Evolutionary conservation across 225 moss, liverwort and hornwort genomes (phyloP).

Genomic region (Pleurozium schreberi): DNA sequence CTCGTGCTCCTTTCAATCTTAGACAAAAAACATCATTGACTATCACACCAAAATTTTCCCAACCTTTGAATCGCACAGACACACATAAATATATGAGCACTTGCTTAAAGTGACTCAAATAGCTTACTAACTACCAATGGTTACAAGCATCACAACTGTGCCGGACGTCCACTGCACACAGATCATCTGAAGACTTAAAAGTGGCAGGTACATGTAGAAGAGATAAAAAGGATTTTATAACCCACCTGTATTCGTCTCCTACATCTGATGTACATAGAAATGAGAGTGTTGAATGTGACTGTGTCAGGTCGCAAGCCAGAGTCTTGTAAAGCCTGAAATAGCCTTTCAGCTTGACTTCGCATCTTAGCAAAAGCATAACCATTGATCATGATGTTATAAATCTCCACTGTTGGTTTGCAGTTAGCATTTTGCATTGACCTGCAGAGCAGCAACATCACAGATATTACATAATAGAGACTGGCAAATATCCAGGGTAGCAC

Average conservation of each 20-base stretch:
- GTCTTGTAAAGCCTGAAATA: constrained; percentile 34
- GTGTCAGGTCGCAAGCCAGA: constrained; percentile 40
- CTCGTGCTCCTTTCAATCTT: background rate
- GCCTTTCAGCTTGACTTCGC: constrained; percentile 39
- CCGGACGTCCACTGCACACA: background rate
- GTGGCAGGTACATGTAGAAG: background rate
- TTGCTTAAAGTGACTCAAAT: background rate
- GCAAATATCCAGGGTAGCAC: background rate
- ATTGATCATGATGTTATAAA: constrained; percentile 55
- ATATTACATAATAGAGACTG: background rate
- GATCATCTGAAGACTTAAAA: background rate
- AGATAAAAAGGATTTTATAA: background rate
- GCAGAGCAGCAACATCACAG: background rate
- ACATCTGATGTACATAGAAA: constrained; percentile 55
- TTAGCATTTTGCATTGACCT: constrained; percentile 56
- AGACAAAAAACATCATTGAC: background rate
- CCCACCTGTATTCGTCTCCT: constrained; percentile 34
- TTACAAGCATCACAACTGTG: background rate
- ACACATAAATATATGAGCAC: background rate
- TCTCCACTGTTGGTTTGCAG: constrained; percentile 44
- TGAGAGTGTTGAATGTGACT: constrained; percentile 56
- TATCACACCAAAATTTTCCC: background rate
- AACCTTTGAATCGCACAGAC: background rate
- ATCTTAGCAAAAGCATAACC: constrained; percentile 49
- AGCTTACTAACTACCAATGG: background rate